Conservation (phyloP, 495 filamentous ascomycete species). For the Aspergillus asperescens region DNA sequence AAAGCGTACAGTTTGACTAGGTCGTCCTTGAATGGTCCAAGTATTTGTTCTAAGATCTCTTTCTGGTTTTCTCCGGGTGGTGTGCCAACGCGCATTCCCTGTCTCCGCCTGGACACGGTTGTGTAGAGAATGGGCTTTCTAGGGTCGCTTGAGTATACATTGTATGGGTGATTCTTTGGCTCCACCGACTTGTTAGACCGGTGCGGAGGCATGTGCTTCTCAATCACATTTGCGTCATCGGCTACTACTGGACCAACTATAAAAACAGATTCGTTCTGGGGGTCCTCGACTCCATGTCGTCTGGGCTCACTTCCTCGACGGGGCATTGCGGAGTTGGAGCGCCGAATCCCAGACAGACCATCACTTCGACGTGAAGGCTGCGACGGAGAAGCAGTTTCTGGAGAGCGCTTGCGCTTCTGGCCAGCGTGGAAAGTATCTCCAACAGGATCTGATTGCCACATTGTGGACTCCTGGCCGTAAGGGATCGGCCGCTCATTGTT, state of each 20-base stretch:
- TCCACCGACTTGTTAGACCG: slow-evolving; percentile 34
- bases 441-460: slow-evolving; percentile 26
- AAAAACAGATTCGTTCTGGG: slow-evolving; percentile 44
- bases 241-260: slow-evolving; percentile 49
- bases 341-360: slow-evolving; percentile 27
- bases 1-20: slow-evolving; percentile 45
- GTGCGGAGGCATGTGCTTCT: slow-evolving; percentile 46
- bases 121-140: slow-evolving; percentile 46
- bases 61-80: slow-evolving; percentile 49
- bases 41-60: slow-evolving; percentile 50
- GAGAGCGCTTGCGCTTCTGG: slow-evolving; percentile 39
- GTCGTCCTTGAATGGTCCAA: slow-evolving; percentile 48
- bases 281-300: slow-evolving; percentile 36
- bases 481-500: slow-evolving; percentile 24
- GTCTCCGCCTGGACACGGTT: slow-evolving; percentile 42
- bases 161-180: slow-evolving; percentile 42
- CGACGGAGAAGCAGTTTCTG: slow-evolving; percentile 22
- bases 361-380: slow-evolving; percentile 14
- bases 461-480: slow-evolving; percentile 26
- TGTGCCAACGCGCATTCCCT: slow-evolving; percentile 43
- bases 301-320: slow-evolving; percentile 32
- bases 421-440: slow-evolving; percentile 21
- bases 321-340: slow-evolving; percentile 26
- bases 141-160: slow-evolving; percentile 46
- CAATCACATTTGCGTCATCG: slow-evolving; percentile 49